phyloP scores from a whole-genome alignment of 441 rosid species.

The Breynia disticha region DNA sequence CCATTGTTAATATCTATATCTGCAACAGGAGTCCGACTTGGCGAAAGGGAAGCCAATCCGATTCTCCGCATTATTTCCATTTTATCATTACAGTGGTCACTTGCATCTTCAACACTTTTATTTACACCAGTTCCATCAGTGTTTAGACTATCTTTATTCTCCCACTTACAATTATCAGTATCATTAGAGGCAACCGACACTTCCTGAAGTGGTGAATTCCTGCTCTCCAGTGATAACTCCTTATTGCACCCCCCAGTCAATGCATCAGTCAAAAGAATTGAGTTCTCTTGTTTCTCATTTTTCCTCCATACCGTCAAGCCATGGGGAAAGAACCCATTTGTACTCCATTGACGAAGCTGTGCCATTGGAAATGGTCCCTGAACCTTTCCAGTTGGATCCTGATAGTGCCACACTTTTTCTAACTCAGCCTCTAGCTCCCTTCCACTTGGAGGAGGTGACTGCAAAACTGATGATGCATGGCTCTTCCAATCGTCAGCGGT shows the following conservation, averaged over 20 bases:
- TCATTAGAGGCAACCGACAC: slow-evolving; percentile 22
- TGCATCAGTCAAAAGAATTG: slow-evolving; percentile 74
- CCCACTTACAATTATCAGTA: slow-evolving; percentile 19
- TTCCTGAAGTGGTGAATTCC: slow-evolving; percentile 22
- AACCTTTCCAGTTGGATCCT: slow-evolving; percentile 72
- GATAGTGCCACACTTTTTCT: slow-evolving; percentile 72
- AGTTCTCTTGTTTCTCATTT: slow-evolving; percentile 50
- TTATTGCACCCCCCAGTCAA: slow-evolving; percentile 34
- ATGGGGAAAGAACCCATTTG: slow-evolving; percentile 59
- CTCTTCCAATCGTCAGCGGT: slow-evolving; percentile 14
- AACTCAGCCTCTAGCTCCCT: slow-evolving; percentile 39
- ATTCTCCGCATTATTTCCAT: slow-evolving; percentile 20
- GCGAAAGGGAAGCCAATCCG: slow-evolving; percentile 24
- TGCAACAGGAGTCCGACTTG: slow-evolving; percentile 25
- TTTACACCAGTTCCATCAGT: slow-evolving; percentile 23
- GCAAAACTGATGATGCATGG: slow-evolving; percentile 17
- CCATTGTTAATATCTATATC: slow-evolving; percentile 28
- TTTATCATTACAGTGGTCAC: slow-evolving; percentile 28
- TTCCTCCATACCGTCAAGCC: slow-evolving; percentile 71
- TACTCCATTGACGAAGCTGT: slow-evolving; percentile 73
- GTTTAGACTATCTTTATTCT: slow-evolving; percentile 19
- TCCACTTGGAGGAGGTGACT: slow-evolving; percentile 29
- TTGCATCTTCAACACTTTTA: slow-evolving; percentile 25
- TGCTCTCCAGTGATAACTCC: slow-evolving; percentile 20
- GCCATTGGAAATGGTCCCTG: slow-evolving; percentile 88